Evolutionary conservation across 345 rosid genomes (phyloP), one percentile per base, ranked within the genome.

Genomic region (Salix caprea): DNA sequence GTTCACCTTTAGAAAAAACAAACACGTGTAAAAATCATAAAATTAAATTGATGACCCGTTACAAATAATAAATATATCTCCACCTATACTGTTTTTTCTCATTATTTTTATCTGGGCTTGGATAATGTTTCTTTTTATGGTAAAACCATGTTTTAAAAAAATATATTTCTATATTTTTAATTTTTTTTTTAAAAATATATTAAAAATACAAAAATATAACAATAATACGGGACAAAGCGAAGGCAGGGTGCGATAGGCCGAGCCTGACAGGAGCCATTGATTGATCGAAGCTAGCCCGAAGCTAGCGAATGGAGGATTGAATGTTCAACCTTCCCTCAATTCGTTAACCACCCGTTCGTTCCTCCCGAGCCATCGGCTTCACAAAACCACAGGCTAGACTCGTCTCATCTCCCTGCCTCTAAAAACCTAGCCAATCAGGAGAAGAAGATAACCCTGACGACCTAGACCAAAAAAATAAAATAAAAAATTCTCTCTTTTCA

Each of bases 241-340:
- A 7, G 58, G 58, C 58, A 6, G 40, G 70, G 48, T 9, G 13
- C 48, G 23, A 67, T 68, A 5, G 18, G 67, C 67, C 15, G n/a
- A 58, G 32, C 34, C 37, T 18, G 10, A 37, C 6, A 36, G 61
- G 56, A 70, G 81, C 69, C 42, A 62, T 52, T 71, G 74, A 32
- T 65, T 18, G 81, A 83, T 82, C 83, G 76, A 74, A 75, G 89
- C 87, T 68, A 62, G 82, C 76, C 76, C 30, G 5, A 30, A 71
- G 77, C 86, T 83, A 87, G 85, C 86, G 83, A 86, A 80, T 54
- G 81, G 76, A 64, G 54, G 65, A 75, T 79, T 76, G 81, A 80
- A 70, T 62, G 82, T 58, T n/a, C 39, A 72, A 34, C 77, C 69
- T 80, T 23, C 28, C 10, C 1, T 23, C 64, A 3, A 12, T 26